A percentile compares a stretch with the other conserved stretches of the same genome.
These are phyloP conservation scores for Phlebiopsis flavidoalba DNA, from an alignment of 768 basidiomycete genomes.

Conservation along the genomic window DNA sequence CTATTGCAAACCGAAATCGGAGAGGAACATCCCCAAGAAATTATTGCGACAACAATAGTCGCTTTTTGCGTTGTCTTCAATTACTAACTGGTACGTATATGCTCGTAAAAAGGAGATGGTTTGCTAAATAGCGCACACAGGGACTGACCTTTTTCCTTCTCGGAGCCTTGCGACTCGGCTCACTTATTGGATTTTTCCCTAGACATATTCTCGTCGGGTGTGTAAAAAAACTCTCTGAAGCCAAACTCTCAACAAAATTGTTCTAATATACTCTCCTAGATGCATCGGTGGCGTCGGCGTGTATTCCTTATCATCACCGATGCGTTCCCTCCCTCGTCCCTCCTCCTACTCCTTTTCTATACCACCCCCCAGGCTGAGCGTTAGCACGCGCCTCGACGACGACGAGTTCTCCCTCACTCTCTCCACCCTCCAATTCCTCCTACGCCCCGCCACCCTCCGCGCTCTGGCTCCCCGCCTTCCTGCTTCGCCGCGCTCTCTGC, in stretches of 20 bases:
- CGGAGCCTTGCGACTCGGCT: conserved; percentile 77
- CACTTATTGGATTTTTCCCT: conserved; percentile 92
- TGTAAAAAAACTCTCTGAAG: too few relatives aligned
- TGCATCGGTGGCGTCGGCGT: conserved; percentile 96
- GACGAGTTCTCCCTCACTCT: conserved; percentile 67
- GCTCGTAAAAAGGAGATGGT: not conserved
- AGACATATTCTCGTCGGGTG: conserved; percentile 94
- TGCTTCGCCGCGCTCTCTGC: conserved; percentile 69
- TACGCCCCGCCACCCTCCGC: conserved; percentile 52
- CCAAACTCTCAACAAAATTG: not conserved
- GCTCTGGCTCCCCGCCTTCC: conserved; percentile 78
- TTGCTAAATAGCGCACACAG: conserved; percentile 19
- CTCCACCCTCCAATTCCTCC: conserved; percentile 64
- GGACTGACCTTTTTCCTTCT: conserved; percentile 83
- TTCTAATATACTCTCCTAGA: conserved; percentile 25
- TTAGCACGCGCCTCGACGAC: conserved; percentile 77
- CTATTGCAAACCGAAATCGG: conserved; percentile 71
- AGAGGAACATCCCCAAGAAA: conserved; percentile 56
- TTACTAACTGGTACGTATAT: conserved; percentile 67
- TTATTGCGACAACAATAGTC: conserved; percentile 90
- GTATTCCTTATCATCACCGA: conserved; percentile 88
- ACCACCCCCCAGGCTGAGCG: conserved; percentile 56
- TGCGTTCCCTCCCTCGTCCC: conserved; percentile 26
- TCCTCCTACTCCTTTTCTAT: not conserved
- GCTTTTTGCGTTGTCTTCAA: conserved; percentile 84